Evolutionary conservation across 495 filamentous ascomycete species (phyloP).

Genomic region (Podospora tetraspora): DNA sequence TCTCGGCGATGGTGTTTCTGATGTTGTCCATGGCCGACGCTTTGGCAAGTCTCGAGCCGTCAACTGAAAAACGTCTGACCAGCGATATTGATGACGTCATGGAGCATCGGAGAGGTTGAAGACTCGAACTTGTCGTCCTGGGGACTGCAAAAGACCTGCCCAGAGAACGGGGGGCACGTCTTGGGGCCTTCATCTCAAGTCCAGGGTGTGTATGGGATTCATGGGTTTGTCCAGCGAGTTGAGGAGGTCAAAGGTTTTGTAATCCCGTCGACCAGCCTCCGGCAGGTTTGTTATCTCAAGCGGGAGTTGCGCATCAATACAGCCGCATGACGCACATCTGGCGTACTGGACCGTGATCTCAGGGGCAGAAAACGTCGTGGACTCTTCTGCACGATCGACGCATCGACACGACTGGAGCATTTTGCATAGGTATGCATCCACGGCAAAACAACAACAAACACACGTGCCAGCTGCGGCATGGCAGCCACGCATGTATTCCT

Average conservation of each 20-base stretch:
- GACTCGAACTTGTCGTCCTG: neutral
- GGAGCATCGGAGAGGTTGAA: neutral
- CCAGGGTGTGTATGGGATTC: no score
- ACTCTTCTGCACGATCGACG: neutral
- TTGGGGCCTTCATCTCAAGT: neutral
- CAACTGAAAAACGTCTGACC: neutral
- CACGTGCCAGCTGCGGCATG: no score
- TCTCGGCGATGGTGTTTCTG: conserved; percentile 27
- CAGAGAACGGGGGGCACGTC: neutral
- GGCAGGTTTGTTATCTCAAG: neutral
- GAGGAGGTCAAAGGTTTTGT: neutral
- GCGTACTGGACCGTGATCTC: neutral
- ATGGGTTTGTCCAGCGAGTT: no score
- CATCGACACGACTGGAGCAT: neutral
- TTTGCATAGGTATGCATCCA: neutral
- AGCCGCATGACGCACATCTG: neutral
- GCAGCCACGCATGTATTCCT: no score
- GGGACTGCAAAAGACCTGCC: neutral
- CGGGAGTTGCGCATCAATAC: neutral
- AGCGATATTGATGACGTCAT: neutral
- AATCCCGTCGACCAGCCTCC: neutral
- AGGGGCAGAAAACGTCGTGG: neutral
- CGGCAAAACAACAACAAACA: neutral
- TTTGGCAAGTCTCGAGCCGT: neutral
- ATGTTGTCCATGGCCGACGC: neutral